A percentile compares a stretch with the other conserved stretches of the same genome.
These are phyloP conservation scores for Delitschia confertaspora DNA, from an alignment of 495 filamentous ascomycete genomes.

Conservation along the genomic window DNA sequence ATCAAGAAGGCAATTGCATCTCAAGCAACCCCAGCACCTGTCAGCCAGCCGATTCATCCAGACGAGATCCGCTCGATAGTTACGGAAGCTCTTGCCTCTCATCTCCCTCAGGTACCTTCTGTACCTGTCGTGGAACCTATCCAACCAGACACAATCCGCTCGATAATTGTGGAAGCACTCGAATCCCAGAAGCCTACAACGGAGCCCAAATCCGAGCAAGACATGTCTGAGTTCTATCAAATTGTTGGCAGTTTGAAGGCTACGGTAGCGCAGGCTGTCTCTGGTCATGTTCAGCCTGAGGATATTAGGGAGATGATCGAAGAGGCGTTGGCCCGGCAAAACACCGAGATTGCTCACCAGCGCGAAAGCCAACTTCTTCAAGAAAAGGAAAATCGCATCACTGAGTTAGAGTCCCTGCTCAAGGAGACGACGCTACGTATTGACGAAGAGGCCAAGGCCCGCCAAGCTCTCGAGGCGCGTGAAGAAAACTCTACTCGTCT, in stretches of 20 bases:
- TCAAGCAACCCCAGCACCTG: not conserved
- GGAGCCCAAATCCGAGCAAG: conserved; percentile 19
- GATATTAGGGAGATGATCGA: conserved; percentile 52
- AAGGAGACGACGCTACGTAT: conserved; percentile 41
- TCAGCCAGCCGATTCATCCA: not conserved
- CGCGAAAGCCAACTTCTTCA: conserved; percentile 32
- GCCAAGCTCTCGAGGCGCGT: conserved; percentile 63
- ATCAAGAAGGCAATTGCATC: conserved; percentile 8
- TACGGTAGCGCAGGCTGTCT: conserved; percentile 34
- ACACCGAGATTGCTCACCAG: conserved; percentile 31
- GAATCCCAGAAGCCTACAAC: conserved; percentile 20
- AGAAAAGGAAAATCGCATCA: conserved; percentile 32
- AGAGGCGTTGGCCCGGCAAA: conserved; percentile 37
- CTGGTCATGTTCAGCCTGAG: conserved; percentile 36
- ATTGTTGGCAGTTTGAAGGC: conserved; percentile 51
- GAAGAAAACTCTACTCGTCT: conserved; percentile 61
- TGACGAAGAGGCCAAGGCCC: conserved; percentile 53
- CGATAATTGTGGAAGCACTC: conserved; percentile 61
- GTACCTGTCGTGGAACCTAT: conserved; percentile 11
- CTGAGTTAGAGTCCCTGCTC: conserved; percentile 30
- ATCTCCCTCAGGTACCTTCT: not conserved
- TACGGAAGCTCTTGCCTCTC: conserved; percentile 8
- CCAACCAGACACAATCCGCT: conserved; percentile 68
- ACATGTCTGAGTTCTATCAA: conserved; percentile 44
- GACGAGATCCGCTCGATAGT: conserved; percentile 17